These are phyloP conservation scores for Phialophora chinensis DNA, from an alignment of 2,329 filamentous ascomycete genomes.

Conservation along the genomic window DNA sequence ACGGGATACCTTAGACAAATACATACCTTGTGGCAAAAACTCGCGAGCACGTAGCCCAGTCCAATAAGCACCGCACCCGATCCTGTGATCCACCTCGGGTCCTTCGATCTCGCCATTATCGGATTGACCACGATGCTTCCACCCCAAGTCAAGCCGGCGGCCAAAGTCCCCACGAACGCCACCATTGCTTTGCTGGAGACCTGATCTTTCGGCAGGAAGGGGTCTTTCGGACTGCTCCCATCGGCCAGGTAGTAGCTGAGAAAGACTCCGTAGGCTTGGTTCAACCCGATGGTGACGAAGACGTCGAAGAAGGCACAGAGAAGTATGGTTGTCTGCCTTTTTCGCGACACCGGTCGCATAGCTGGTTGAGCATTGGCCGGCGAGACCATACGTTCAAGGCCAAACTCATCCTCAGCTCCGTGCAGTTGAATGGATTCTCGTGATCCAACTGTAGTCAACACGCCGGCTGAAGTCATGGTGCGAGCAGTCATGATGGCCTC, in stretches of 20 bases:
- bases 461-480: not conserved
- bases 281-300: conserved; percentile 57
- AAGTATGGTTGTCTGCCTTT: conserved; percentile 53
- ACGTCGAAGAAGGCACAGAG: conserved; percentile 54
- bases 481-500: not conserved
- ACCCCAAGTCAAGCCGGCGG: conserved; percentile 57
- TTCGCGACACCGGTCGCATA: conserved; percentile 47
- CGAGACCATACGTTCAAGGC: conserved; percentile 24
- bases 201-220: conserved; percentile 47
- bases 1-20: too few species aligned
- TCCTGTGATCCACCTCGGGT: conserved; percentile 49
- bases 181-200: conserved; percentile 51
- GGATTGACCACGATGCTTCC: conserved; percentile 59
- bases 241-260: conserved; percentile 54
- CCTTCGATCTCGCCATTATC: conserved; percentile 52
- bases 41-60: conserved; percentile 53
- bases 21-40: conserved; percentile 41
- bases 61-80: conserved; percentile 52
- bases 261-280: conserved; percentile 58
- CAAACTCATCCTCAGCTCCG: conserved; percentile 22
- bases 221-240: conserved; percentile 45
- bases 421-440: conserved; percentile 25
- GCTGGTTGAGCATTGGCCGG: conserved; percentile 36
- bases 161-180: conserved; percentile 58
- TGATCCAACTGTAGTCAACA: not conserved